Evolutionary conservation across 495 filamentous ascomycete genomes (phyloP).

Genomic region (Neurospora hispaniola): DNA sequence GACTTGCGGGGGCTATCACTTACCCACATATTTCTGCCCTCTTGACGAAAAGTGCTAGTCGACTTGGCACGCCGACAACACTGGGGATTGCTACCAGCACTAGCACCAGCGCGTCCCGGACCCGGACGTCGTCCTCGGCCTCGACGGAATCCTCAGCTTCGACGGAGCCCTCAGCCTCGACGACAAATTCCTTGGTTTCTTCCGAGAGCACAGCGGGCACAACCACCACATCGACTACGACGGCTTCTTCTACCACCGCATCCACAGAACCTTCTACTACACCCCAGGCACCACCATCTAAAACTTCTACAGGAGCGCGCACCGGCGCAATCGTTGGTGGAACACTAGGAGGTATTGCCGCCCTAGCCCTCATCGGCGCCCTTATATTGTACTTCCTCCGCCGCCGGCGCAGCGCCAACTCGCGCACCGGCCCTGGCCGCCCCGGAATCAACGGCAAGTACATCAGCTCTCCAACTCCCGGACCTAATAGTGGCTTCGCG

Average conservation of each 20-base stretch:
- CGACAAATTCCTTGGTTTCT: constrained; percentile 8
- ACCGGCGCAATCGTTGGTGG: constrained; percentile 37
- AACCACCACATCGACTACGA: constrained; percentile 11
- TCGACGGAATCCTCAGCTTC: constrained; percentile 11
- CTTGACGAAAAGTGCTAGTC: constrained; percentile 21
- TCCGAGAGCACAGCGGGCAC: constrained; percentile 8
- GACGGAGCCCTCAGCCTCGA: constrained; percentile 1
- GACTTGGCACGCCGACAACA: constrained; percentile 27
- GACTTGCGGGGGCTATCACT: constrained; percentile 19
- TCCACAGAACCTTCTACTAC: constrained; percentile 6
- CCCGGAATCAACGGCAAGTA: constrained; percentile 16
- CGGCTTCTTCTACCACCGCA: constrained; percentile 1
- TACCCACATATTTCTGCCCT: constrained; percentile 20
- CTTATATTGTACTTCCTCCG: constrained; percentile 20
- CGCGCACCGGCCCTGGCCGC: constrained; percentile 23
- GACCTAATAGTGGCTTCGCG: constrained; percentile 13
- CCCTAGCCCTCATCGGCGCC: constrained; percentile 20
- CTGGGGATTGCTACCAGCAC: constrained; percentile 16
- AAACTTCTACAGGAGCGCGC: constrained; percentile 13
- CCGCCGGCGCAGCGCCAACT: constrained; percentile 25
- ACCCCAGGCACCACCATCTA: constrained; percentile 2
- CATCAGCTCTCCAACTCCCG: constrained; percentile 20
- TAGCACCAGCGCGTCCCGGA: constrained; percentile 6
- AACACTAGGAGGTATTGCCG: constrained; percentile 29
- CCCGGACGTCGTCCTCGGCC: constrained; percentile 3